A percentile compares a stretch with the other conserved stretches of the same genome.
Evolutionary conservation across 78 protist genomes (phyloP).

Genomic region (Anaeramoeba flamelloides): DNA sequence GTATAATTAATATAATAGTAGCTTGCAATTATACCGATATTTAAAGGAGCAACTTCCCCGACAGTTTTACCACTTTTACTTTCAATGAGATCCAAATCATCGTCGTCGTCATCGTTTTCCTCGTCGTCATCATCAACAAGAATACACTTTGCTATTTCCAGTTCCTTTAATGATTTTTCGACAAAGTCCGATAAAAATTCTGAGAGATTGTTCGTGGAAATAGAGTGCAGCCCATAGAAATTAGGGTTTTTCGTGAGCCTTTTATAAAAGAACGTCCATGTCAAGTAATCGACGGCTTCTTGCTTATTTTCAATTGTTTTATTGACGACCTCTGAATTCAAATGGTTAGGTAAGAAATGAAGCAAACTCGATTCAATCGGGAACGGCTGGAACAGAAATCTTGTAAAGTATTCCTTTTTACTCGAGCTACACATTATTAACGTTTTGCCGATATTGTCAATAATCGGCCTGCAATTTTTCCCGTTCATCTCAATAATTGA

Average conservation of each 20-base stretch:
- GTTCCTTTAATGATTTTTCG: constrained; percentile 58
- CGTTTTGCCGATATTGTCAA: neutral
- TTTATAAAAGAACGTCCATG: constrained; percentile 82
- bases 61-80: too few relatives aligned
- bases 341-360: constrained; percentile 65
- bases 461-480: neutral
- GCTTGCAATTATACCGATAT: constrained; percentile 83
- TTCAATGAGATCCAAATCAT: too few relatives aligned
- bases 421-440: neutral
- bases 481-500: neutral
- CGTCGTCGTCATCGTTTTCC: too few relatives aligned
- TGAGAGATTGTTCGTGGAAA: constrained; percentile 44
- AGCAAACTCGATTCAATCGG: constrained; percentile 37
- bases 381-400: neutral
- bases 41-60: constrained; percentile 55
- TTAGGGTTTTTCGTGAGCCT: constrained; percentile 83
- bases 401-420: neutral
- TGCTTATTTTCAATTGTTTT: constrained; percentile 42
- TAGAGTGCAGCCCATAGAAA: constrained; percentile 52
- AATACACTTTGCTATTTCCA: constrained; percentile 35
- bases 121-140: constrained; percentile 39
- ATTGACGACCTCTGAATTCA: constrained; percentile 55
- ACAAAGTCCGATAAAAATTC: constrained; percentile 81
- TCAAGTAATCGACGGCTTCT: constrained; percentile 81
- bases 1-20: constrained; percentile 76